Conservation (phyloP, 495 filamentous ascomycete species). For the Aspergillus saccharolyticus region DNA sequence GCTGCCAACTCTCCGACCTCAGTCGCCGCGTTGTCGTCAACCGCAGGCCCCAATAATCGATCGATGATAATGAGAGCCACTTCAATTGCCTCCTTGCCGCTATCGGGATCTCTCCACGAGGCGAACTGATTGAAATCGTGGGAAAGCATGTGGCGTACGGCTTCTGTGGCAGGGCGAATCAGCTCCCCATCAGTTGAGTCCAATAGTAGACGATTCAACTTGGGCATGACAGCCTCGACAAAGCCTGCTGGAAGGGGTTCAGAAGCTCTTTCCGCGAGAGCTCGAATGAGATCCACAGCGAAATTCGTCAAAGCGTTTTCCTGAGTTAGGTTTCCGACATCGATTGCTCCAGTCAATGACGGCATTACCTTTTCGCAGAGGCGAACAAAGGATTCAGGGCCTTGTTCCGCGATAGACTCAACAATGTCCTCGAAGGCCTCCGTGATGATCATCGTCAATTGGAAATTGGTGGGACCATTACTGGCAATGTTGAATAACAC, state of each 20-base stretch:
- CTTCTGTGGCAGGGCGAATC: constrained; percentile 77
- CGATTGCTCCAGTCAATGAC: constrained; percentile 80
- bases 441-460: constrained; percentile 72
- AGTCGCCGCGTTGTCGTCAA: constrained; percentile 87
- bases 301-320: constrained; percentile 79
- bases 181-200: constrained; percentile 76
- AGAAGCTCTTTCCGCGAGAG: constrained; percentile 74
- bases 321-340: constrained; percentile 76
- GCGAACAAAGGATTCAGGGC: constrained; percentile 65
- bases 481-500: constrained; percentile 85
- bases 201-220: constrained; percentile 76
- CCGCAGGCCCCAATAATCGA: constrained; percentile 72
- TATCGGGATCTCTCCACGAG: constrained; percentile 65
- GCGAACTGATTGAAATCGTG: constrained; percentile 87
- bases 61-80: constrained; percentile 88
- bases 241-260: constrained; percentile 84
- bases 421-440: constrained; percentile 90
- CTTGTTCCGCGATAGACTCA: constrained; percentile 55
- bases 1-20: constrained; percentile 94
- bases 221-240: constrained; percentile 78
- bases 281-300: constrained; percentile 74
- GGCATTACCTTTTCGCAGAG: constrained; percentile 85
- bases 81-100: constrained; percentile 78
- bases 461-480: constrained; percentile 82
- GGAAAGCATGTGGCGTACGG: constrained; percentile 78